Evolutionary conservation across 2,329 filamentous ascomycete species (phyloP).

Genomic region (Pyrenochaeta sp.): DNA sequence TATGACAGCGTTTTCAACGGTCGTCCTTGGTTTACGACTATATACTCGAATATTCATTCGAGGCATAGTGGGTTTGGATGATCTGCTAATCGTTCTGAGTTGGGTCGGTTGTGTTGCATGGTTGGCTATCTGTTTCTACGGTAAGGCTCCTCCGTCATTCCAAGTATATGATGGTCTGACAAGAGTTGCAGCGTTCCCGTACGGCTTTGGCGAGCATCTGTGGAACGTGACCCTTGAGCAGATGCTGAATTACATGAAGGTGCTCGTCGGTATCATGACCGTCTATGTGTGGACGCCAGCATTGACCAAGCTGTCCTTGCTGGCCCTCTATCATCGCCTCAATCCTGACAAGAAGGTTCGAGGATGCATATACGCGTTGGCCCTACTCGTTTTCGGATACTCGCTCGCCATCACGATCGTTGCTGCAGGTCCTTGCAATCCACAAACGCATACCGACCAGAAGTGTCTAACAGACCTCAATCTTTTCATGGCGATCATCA

Average conservation of each 20-base stretch:
- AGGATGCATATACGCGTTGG: conserved; percentile 20
- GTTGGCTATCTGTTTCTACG: conserved; percentile 18
- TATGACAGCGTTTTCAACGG: conserved; percentile 20
- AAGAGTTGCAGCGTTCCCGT: conserved; percentile 18
- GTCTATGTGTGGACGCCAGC: conserved; percentile 32
- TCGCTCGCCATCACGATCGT: conserved; percentile 27
- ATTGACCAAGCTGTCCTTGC: conserved; percentile 30
- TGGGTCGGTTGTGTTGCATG: conserved; percentile 29
- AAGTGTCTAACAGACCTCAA: conserved; percentile 27
- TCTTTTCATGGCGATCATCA: conserved; percentile 34
- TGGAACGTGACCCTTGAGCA: conserved; percentile 25
- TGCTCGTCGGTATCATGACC: conserved; percentile 24
- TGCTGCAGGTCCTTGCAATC: conserved; percentile 28
- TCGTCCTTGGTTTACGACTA: conserved; percentile 20
- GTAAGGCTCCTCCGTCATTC: conserved; percentile 4
- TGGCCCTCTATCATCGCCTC: conserved; percentile 30
- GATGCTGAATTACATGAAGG: conserved; percentile 14
- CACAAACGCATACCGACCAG: conserved; percentile 14
- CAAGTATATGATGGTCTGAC: conserved; percentile 5
- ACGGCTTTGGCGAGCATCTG: conserved; percentile 28
- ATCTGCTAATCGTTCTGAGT: conserved; percentile 18
- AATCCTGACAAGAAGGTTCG: conserved; percentile 18
- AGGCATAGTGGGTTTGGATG: conserved; percentile 19
- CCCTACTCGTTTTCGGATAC: conserved; percentile 24
- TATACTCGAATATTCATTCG: conserved; percentile 26